These are phyloP conservation scores for Pseudodiploospora longispora DNA, from an alignment of 2,329 filamentous ascomycete genomes.

Conservation along the genomic window DNA sequence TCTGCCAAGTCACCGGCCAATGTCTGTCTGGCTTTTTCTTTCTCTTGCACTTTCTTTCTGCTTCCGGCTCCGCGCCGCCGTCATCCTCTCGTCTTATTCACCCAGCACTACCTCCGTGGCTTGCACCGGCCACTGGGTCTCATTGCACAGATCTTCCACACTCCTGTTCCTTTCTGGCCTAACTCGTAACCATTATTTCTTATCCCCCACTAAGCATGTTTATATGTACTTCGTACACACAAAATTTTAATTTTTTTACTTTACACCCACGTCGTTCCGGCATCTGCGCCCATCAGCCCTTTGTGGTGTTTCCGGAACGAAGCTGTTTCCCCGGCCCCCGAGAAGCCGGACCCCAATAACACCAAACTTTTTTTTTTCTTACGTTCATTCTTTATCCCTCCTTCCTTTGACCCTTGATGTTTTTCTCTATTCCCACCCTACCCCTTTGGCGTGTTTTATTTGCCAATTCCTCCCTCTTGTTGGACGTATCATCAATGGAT, in stretches of 20 bases:
- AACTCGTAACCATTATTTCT: no score
- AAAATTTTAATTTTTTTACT: no score
- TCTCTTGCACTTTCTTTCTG: background rate
- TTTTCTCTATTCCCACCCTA: slow-evolving; percentile 16
- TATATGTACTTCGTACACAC: no score
- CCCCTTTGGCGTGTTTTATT: slow-evolving; percentile 6
- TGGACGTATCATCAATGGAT: slow-evolving; percentile 6
- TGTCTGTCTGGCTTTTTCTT: no score
- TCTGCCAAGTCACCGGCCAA: no score
- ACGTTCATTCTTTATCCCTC: background rate
- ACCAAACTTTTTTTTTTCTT: background rate
- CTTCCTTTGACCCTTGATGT: slow-evolving; percentile 4
- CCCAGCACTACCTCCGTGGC: background rate
- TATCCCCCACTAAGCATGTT: no score
- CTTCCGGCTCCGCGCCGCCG: slow-evolving; percentile 6
- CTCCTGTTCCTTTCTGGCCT: no score
- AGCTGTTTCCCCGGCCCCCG: slow-evolving; percentile 1
- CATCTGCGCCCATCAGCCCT: background rate
- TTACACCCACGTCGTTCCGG: background rate
- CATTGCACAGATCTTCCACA: no score
- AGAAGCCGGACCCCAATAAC: slow-evolving; percentile 5
- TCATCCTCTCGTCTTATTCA: slow-evolving; percentile 6
- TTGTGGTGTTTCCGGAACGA: slow-evolving; percentile 2
- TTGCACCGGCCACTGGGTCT: background rate
- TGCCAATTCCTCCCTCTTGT: slow-evolving; percentile 9